Evolutionary conservation across 768 basidiomycete genomes (phyloP).

Genomic region (Amanita thiersii): DNA sequence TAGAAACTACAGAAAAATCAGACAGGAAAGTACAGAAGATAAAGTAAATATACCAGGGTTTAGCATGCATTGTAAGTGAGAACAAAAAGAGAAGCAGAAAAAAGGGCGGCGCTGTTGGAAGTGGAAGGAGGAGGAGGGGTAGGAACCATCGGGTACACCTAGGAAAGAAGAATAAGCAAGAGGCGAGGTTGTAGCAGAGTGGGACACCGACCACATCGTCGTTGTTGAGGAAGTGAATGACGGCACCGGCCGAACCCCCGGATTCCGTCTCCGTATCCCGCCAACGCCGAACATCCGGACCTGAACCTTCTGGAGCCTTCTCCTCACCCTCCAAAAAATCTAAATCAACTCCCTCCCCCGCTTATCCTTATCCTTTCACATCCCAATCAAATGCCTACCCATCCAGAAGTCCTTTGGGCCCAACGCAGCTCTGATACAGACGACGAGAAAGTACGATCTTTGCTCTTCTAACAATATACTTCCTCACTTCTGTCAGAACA

Average conservation of each 20-base stretch:
- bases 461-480: conserved; percentile 5
- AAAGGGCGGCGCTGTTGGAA: conserved; percentile 75
- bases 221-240: conserved; percentile 5
- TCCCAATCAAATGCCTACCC: conserved; percentile 33
- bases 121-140: conserved; percentile 65
- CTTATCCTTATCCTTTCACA: conserved; percentile 5
- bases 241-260: no score
- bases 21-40: background rate
- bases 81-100: conserved; percentile 73
- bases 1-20: conserved; percentile 52
- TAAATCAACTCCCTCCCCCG: conserved; percentile 13
- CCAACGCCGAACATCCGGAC: background rate
- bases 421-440: conserved; percentile 71
- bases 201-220: conserved; percentile 47
- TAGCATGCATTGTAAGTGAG: conserved; percentile 72
- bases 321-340: conserved; percentile 16
- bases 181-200: background rate
- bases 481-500: conserved; percentile 50
- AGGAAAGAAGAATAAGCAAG: conserved; percentile 3
- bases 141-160: conserved; percentile 89
- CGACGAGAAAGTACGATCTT: conserved; percentile 52
- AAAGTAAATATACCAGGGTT: conserved; percentile 59
- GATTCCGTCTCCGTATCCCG: background rate
- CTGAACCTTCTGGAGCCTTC: conserved; percentile 38
- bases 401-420: conserved; percentile 93